Conservation (phyloP, 805 yeast species). For the Sporopachydermia lactativora region DNA sequence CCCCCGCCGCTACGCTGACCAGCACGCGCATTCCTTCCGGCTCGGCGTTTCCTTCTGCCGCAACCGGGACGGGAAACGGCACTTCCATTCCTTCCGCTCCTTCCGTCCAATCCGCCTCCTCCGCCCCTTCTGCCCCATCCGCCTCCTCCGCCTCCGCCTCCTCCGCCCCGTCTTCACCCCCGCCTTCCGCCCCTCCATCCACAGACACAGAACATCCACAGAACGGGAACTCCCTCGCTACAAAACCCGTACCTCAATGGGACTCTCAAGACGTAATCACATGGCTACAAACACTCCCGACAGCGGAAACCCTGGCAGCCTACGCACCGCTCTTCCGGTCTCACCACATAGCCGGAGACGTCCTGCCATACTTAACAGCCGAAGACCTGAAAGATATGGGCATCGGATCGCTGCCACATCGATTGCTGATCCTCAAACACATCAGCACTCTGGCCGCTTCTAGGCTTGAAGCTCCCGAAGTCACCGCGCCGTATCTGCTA, state of each 20-base stretch:
- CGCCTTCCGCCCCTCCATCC: too few species aligned
- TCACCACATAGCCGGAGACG: conserved; percentile 59
- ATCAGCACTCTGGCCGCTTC: conserved; percentile 25
- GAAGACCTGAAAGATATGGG: conserved; percentile 68
- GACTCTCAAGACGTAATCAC: background rate
- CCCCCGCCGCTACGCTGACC: too few species aligned
- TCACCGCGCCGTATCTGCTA: conserved; percentile 20
- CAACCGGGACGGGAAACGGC: too few species aligned
- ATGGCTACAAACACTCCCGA: background rate
- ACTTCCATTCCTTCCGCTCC: too few species aligned
- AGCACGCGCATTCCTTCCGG: too few species aligned
- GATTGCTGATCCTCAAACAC: conserved; percentile 46
- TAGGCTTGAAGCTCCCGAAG: conserved; percentile 11
- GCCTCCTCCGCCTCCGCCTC: too few species aligned
- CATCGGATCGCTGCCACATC: conserved; percentile 32
- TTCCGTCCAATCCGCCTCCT: too few species aligned
- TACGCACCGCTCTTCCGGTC: conserved; percentile 24
- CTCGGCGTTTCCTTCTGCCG: too few species aligned
- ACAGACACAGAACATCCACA: too few species aligned
- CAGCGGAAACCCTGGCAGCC: background rate
- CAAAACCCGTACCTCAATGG: background rate
- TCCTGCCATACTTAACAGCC: conserved; percentile 53
- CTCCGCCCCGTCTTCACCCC: too few species aligned
- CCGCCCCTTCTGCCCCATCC: too few species aligned
- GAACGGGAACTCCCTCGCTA: too few species aligned